Evolutionary conservation across 805 yeast genomes (phyloP), one percentile per base, ranked within the genome.

Genomic region (Ogataea haglerorum): DNA sequence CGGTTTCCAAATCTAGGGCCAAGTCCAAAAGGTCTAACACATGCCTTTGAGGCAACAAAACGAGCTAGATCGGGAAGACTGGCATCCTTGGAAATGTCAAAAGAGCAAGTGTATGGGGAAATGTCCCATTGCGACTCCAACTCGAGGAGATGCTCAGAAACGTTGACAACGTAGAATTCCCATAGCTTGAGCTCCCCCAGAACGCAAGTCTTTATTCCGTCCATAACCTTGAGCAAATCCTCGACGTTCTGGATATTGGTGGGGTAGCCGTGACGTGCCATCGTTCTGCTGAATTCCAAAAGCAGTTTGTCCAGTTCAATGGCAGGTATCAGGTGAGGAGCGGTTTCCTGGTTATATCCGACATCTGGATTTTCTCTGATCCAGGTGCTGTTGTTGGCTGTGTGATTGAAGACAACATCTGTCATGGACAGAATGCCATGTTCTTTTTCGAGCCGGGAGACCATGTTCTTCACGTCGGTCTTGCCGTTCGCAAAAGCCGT

Each of bases 331-430:
- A 91, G 72, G 64, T 91, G 96, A 5, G 98, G 97, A 2, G 97
- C 95, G 2, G 96, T 90, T 37, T 73, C 75, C 18, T 73, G 73
- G 43, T 87, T 85, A 64, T 91, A 91, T 8, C 98, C 98, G 2
- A 85, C 78, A 16, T 90, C 96, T 0, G 98, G 97, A 52, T 86
- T 89, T 2, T 81, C 84, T 30, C 75, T 65, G 24, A 93, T 63
- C 99, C 99, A 91, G 0, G 55, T 62, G 0, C 98, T 88, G 63
- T 91, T 87, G 58, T 86, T 74, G 2, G 98, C 96, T 0, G 98
- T 91, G 58, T 91, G 99, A 60, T 91, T 91, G 72, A 89, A 81
- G 2, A 91, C 98, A 22, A 93, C 82, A 62, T 91, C 99, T 1
- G 96, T 87, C 67, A 91, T 68, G 0, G 96, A 73, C 30, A 91